These are phyloP conservation scores for Ogataea glucozyma DNA, from an alignment of 805 yeast genomes.

Conservation along the genomic window DNA sequence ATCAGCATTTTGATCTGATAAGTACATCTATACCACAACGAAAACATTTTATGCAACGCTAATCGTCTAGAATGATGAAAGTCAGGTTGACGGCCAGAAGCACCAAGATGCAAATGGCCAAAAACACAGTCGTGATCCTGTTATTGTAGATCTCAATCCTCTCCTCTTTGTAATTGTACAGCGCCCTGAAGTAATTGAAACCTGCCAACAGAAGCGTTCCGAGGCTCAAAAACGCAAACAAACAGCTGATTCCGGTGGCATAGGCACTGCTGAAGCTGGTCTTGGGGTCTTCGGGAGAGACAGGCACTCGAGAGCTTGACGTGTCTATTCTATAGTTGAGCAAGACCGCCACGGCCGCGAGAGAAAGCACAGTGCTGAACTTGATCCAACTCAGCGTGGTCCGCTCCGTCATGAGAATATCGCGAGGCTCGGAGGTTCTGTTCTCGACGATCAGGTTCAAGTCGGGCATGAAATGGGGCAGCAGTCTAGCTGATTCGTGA, in stretches of 20 bases:
- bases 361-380: constrained; percentile 45
- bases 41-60: no score
- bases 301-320: constrained; percentile 16
- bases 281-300: constrained; percentile 7
- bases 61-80: constrained; percentile 21
- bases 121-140: constrained; percentile 35
- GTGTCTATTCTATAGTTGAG: constrained; percentile 47
- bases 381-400: constrained; percentile 52
- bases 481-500: constrained; percentile 14
- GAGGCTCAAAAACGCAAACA: constrained; percentile 42
- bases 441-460: constrained; percentile 35
- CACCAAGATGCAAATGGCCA: constrained; percentile 38
- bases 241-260: constrained; percentile 37
- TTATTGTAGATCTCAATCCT: constrained; percentile 42
- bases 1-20: constrained; percentile 2
- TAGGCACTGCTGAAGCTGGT: constrained; percentile 17
- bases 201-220: constrained; percentile 40
- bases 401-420: constrained; percentile 53
- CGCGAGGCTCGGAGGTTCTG: constrained; percentile 52
- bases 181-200: constrained; percentile 44
- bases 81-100: constrained; percentile 39
- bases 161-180: constrained; percentile 44
- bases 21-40: no score
- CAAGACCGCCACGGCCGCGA: constrained; percentile 48
- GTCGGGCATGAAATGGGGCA: constrained; percentile 16